A percentile compares a stretch with the other conserved stretches of the same genome.
These are phyloP conservation scores for Sanghuangporus baumii DNA, from an alignment of 1,284 basidiomycete genomes.

Conservation along the genomic window DNA sequence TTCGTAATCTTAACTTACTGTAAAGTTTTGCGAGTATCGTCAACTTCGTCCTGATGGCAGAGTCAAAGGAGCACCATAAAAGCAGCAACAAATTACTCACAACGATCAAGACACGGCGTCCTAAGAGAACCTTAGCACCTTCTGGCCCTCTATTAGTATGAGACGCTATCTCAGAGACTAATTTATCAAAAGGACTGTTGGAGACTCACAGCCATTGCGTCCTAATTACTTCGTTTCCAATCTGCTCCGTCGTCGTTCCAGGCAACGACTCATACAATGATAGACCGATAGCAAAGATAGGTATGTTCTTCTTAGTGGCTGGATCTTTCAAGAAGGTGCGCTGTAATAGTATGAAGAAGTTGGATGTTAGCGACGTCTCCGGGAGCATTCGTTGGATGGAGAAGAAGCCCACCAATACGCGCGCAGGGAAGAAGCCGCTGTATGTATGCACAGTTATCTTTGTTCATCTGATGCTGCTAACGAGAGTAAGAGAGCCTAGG, in stretches of 20 bases:
- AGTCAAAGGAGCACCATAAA: conserved; percentile 14
- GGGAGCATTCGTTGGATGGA: not conserved
- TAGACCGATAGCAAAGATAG: conserved; percentile 89
- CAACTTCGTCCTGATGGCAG: conserved; percentile 76
- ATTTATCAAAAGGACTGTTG: not conserved
- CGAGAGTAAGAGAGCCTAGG: conserved; percentile 12
- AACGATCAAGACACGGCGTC: conserved; percentile 77
- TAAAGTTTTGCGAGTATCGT: conserved; percentile 88
- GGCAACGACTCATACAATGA: conserved; percentile 87
- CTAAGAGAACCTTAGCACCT: conserved; percentile 66
- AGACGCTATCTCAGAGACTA: not conserved
- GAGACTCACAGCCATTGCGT: conserved; percentile 80
- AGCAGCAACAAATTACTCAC: conserved; percentile 39
- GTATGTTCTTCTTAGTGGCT: conserved; percentile 71
- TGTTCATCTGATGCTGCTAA: conserved; percentile 19
- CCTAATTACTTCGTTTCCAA: conserved; percentile 80
- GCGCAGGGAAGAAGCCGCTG: conserved; percentile 92
- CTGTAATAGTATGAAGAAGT: conserved; percentile 30
- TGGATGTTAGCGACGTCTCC: not conserved
- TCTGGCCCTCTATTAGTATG: conserved; percentile 46
- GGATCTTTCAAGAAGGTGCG: conserved; percentile 83
- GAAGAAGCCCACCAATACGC: conserved; percentile 61
- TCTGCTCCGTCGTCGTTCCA: conserved; percentile 67
- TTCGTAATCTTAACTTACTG: conserved; percentile 44
- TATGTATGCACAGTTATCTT: conserved; percentile 21